Conservation (phyloP, 2,329 filamentous ascomycete species). For the Basipetospora chlamydospora region DNA sequence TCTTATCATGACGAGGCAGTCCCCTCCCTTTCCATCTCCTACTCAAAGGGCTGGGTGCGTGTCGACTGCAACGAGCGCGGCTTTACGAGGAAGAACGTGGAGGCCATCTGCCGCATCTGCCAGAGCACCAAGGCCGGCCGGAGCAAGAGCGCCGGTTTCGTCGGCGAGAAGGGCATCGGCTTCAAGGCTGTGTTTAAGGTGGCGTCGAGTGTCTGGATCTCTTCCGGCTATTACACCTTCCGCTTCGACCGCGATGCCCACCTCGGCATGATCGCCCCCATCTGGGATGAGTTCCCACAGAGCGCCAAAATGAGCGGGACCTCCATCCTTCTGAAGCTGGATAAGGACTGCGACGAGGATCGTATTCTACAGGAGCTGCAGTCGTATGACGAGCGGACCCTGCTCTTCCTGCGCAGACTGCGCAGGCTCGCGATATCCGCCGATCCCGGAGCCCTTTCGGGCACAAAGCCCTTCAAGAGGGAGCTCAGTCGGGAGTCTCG, state of each 20-base stretch:
- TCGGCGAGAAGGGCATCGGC: conserved; percentile 21
- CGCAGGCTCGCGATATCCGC: conserved; percentile 10
- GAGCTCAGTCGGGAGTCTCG: conserved; percentile 1
- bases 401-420: conserved; percentile 18
- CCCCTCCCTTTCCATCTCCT: conserved; percentile 6
- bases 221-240: conserved; percentile 16
- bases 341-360: conserved; percentile 6
- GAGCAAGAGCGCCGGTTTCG: conserved; percentile 13
- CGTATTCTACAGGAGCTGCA: conserved; percentile 10
- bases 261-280: conserved; percentile 21
- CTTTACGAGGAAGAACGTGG: conserved; percentile 15
- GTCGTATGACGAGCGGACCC: conserved; percentile 13
- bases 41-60: conserved; percentile 9
- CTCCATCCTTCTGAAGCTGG: conserved; percentile 8
- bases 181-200: conserved; percentile 21
- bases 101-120: conserved; percentile 18
- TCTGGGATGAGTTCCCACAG: conserved; percentile 13
- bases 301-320: conserved; percentile 11
- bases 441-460: conserved; percentile 1
- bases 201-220: conserved; percentile 15
- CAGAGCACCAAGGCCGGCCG: conserved; percentile 16
- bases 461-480: background rate
- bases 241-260: conserved; percentile 15
- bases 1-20: conserved; percentile 10
- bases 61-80: conserved; percentile 21